Evolutionary conservation across 2,329 filamentous ascomycete genomes (phyloP), one percentile per base, ranked within the genome.

Genomic region (Fusarium heterosporum): DNA sequence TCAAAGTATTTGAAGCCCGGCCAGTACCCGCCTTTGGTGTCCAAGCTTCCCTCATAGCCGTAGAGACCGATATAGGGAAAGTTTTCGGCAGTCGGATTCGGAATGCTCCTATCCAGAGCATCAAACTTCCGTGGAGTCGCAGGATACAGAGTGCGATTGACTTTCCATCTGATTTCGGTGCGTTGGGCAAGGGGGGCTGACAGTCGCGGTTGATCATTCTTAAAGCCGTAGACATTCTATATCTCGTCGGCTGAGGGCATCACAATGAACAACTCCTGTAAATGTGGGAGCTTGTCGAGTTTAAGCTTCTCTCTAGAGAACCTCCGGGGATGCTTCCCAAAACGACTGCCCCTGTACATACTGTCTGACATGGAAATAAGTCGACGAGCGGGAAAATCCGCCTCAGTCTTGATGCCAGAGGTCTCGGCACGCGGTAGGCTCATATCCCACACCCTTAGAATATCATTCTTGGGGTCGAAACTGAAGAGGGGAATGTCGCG

Each of bases 391-490:
- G 47, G 46, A 11, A 55, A 4, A 2, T n/a, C 4, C 7, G 12
- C 10, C 9, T 17, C 6, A 3, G 8, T 8, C 16, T 11, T 2
- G 14, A 12, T 22, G 2, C 32, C 14, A 16, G n/a, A n/a, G n/a
- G 32, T n/a, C 6, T 22, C 22, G 32, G 32, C 14, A 3, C 6
- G 4, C 28, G 53, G 46, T 3, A 55, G 46, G 4, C 22, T 22
- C 53, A 55, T 55, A 6, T 36, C 19, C 38, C 46, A 42, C 19
- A 56, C 47, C 17, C 38, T 36, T 29, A 56, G n/a, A 2, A 17
- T 56, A 13, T 56, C 29, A 1, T 14, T 19, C 13, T 12, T 9
- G 4, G 29, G 19, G 6, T 50, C 17, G 7, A 56, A 11, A 13
- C 41, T 16, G 5, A 45, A 45, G 6, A 40, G 3, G 8, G n/a